Evolutionary conservation across 1,284 basidiomycete genomes (phyloP), one percentile per base, ranked within the genome.

Genomic region (Austroboletus novae-zelandiae): DNA sequence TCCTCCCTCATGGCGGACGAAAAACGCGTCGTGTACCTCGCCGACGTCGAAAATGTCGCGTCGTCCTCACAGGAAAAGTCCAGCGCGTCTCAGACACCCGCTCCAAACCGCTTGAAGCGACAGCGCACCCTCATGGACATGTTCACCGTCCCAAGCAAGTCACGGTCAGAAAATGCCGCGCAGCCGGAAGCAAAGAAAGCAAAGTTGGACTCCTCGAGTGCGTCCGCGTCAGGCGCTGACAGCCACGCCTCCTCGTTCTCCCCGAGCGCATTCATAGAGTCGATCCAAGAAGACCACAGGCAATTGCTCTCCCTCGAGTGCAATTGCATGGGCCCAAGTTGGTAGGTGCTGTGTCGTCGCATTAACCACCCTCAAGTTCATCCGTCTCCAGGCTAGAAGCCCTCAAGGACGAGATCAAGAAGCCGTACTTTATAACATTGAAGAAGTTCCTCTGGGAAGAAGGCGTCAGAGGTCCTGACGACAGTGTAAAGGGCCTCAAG

Each of bases 341-440:
- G 89, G 89, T 84, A 53, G 58, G 79, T 65, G 23, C 32, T 18
- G 11, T 15, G 27, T n/a, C 43, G 35, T 34, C 36, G 39, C 43
- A 25, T 34, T 44, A 48, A 35, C 17, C 43, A 29, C 43, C 31
- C 39, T 37, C 20, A 36, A 3, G 29, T 40, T 34, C 34, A 36
- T 43, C 15, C 27, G 35, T 54, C 9, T 39, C 35, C 57, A 89
- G 86, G 86, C 68, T 89, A 43, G 89, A 88, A 64, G 58, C 88
- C 25, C 74, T 89, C 49, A 81, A 83, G 57, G 79, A 85, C 54
- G 87, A 90, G 60, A 80, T 91, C 51, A 78, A 75, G 59, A 86
- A 89, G 61, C 77, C 83, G 0, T 91, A 90, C 64, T 92, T 92
- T 60, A 69, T 89, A 43, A 63, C 76, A 18, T 67, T 92, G 43